Percentiles rank a stretch among this genome's conserved stretches.
Evolutionary conservation across 441 rosid genomes (phyloP).

Genomic region (Populus hybrid): DNA sequence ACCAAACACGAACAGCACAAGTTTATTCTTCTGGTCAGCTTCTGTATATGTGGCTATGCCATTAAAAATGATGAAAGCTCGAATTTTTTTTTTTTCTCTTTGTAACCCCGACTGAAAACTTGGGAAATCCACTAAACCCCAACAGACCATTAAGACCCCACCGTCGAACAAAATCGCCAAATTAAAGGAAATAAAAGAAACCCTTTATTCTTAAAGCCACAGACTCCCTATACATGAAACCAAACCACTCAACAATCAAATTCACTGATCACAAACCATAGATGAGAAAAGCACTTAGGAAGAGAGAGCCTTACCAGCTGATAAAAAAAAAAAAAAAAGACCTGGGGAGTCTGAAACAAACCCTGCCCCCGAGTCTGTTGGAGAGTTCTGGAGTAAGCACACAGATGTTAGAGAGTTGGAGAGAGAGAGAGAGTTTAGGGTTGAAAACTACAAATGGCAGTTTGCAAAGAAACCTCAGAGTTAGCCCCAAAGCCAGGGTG

Average conservation of each 20-base stretch:
- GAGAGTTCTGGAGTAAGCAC: slow-evolving; percentile 25
- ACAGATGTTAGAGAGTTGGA: slow-evolving; percentile 15
- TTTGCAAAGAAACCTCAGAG: slow-evolving; percentile 37
- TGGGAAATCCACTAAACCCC: slow-evolving; percentile 6
- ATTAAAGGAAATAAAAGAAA: slow-evolving; percentile 25
- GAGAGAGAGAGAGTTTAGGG: slow-evolving; percentile 16
- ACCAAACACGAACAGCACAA: not conserved
- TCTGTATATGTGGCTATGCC: not conserved
- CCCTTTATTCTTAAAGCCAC: slow-evolving; percentile 18
- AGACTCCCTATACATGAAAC: slow-evolving; percentile 13
- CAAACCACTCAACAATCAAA: slow-evolving; percentile 16
- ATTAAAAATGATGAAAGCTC: not conserved
- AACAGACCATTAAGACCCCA: not conserved
- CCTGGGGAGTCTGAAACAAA: slow-evolving; percentile 11
- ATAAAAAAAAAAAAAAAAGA: not conserved
- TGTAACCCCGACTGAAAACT: not conserved
- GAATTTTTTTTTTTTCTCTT: not conserved
- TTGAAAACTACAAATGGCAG: slow-evolving; percentile 15
- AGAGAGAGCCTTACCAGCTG: slow-evolving; percentile 2
- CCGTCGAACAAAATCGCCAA: not conserved
- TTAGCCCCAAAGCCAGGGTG: slow-evolving; percentile 20
- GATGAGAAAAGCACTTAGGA: not conserved
- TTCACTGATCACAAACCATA: slow-evolving; percentile 15
- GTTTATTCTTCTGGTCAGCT: not conserved
- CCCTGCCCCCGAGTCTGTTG: slow-evolving; percentile 25